A percentile compares a stretch with the other conserved stretches of the same genome.
These are phyloP conservation scores for Macroventuria anomochaeta DNA, from an alignment of 2,329 filamentous ascomycete species.

Conservation along the genomic window DNA sequence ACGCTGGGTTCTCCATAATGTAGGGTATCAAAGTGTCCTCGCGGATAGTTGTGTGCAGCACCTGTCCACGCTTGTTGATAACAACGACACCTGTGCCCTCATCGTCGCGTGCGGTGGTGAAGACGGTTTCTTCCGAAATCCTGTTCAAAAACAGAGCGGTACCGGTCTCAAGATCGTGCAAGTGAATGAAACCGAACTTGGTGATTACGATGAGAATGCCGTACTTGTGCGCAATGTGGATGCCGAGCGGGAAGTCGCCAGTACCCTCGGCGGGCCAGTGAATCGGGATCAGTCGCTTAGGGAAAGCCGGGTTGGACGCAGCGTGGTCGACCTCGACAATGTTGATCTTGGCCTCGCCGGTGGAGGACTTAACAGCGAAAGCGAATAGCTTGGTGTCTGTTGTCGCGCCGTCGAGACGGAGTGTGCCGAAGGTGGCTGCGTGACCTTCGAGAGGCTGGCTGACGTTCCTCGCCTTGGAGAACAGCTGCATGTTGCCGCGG, in stretches of 20 bases:
- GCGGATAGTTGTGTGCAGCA: slow-evolving; percentile 91
- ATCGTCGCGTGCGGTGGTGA: slow-evolving; percentile 85
- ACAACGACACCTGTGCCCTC: slow-evolving; percentile 88
- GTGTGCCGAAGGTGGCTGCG: slow-evolving; percentile 89
- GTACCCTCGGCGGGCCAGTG: slow-evolving; percentile 96
- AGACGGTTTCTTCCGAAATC: slow-evolving; percentile 98
- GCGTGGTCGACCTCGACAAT: slow-evolving; percentile 97
- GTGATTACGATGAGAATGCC: slow-evolving; percentile 97
- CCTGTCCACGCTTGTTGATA: slow-evolving; percentile 97
- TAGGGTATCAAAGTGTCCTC: slow-evolving; percentile 92
- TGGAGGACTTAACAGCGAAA: slow-evolving; percentile 89
- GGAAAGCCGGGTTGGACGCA: slow-evolving; percentile 84
- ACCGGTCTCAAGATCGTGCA: slow-evolving; percentile 96
- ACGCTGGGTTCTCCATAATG: slow-evolving; percentile 93
- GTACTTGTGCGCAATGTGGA: slow-evolving; percentile 97
- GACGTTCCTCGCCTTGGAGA: slow-evolving; percentile 93
- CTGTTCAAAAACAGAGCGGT: slow-evolving; percentile 99
- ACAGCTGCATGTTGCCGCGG: slow-evolving; percentile 95
- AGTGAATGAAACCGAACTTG: slow-evolving; percentile 98
- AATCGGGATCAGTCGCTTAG: slow-evolving; percentile 96
- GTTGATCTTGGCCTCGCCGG: slow-evolving; percentile 87
- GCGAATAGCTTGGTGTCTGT: slow-evolving; percentile 95
- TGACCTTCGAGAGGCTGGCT: slow-evolving; percentile 98
- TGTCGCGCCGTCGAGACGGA: slow-evolving; percentile 86
- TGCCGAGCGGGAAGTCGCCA: slow-evolving; percentile 97